Conservation (phyloP, 2,329 filamentous ascomycete species). For the Periconia sp. region DNA sequence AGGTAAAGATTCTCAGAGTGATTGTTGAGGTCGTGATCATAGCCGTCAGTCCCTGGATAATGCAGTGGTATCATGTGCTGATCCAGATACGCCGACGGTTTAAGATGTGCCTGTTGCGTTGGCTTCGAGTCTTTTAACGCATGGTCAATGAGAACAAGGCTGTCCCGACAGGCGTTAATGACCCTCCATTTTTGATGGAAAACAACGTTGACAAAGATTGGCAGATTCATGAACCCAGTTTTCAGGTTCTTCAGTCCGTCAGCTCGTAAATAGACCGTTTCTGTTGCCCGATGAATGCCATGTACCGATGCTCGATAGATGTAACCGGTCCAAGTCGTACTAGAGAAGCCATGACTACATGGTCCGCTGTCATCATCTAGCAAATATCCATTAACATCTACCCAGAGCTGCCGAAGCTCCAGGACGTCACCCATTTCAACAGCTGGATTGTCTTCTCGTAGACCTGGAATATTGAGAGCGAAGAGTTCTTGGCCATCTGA, state of each 20-base stretch:
- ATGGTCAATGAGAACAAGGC: slow-evolving; percentile 14
- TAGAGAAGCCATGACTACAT: not conserved
- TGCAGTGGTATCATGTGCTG: no score
- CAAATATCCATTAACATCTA: slow-evolving; percentile 20
- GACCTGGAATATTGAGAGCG: slow-evolving; percentile 30
- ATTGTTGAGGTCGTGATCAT: no score
- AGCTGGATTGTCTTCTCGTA: slow-evolving; percentile 38
- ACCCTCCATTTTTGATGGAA: slow-evolving; percentile 25
- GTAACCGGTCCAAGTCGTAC: slow-evolving; percentile 22
- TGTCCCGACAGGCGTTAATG: slow-evolving; percentile 12
- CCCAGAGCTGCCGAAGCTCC: slow-evolving; percentile 36
- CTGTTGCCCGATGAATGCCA: slow-evolving; percentile 26
- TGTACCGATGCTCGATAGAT: slow-evolving; percentile 29
- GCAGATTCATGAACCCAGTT: slow-evolving; percentile 1
- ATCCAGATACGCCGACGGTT: no score
- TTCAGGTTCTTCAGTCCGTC: slow-evolving; percentile 15
- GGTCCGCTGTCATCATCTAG: no score
- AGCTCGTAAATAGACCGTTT: slow-evolving; percentile 29
- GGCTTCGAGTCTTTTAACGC: not conserved
- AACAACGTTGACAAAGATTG: slow-evolving; percentile 29
- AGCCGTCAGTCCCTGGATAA: no score
- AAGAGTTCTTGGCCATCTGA: slow-evolving; percentile 15
- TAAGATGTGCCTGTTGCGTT: no score
- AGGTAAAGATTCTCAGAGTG: no score
- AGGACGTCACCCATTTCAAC: slow-evolving; percentile 40